Evolutionary conservation across 768 basidiomycete genomes (phyloP).

Genomic region (Termitomyces sp.): DNA sequence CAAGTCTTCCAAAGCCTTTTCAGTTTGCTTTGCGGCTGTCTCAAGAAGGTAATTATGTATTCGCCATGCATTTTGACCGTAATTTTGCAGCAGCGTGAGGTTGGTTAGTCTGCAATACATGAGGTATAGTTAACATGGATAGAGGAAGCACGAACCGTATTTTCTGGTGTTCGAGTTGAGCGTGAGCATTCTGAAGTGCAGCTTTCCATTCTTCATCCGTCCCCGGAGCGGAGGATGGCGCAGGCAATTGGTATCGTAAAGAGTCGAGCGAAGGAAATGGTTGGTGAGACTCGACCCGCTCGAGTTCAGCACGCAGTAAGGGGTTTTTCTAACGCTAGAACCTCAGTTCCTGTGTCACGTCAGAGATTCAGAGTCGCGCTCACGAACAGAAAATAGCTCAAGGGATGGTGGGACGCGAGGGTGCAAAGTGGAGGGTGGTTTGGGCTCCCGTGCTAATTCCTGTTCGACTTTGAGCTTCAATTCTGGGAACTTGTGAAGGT

Average conservation of each 20-base stretch:
- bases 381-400: slow-evolving; percentile 66
- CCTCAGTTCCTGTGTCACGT: slow-evolving; percentile 4
- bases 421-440: slow-evolving; percentile 54
- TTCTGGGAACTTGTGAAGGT: slow-evolving; percentile 69
- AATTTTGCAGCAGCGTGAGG: slow-evolving; percentile 73
- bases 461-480: slow-evolving; percentile 71
- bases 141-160: slow-evolving; percentile 47
- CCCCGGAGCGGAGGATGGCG: slow-evolving; percentile 52
- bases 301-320: slow-evolving; percentile 65
- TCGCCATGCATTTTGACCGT: slow-evolving; percentile 88
- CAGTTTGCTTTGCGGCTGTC: slow-evolving; percentile 63
- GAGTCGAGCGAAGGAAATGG: slow-evolving; percentile 65
- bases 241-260: slow-evolving; percentile 68
- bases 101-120: slow-evolving; percentile 63
- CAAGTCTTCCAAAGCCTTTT: slow-evolving; percentile 69
- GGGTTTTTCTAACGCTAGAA: slow-evolving; percentile 49
- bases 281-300: slow-evolving; percentile 64
- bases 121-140: background rate
- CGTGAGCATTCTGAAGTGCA: slow-evolving; percentile 69
- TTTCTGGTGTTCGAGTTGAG: slow-evolving; percentile 82
- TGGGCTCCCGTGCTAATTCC: slow-evolving; percentile 70
- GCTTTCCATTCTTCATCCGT: slow-evolving; percentile 74
- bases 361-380: slow-evolving; percentile 17
- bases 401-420: slow-evolving; percentile 63
- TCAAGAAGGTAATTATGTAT: slow-evolving; percentile 88